phyloP scores from a whole-genome alignment of 805 yeast species.

The Spathaspora passalidarum region DNA sequence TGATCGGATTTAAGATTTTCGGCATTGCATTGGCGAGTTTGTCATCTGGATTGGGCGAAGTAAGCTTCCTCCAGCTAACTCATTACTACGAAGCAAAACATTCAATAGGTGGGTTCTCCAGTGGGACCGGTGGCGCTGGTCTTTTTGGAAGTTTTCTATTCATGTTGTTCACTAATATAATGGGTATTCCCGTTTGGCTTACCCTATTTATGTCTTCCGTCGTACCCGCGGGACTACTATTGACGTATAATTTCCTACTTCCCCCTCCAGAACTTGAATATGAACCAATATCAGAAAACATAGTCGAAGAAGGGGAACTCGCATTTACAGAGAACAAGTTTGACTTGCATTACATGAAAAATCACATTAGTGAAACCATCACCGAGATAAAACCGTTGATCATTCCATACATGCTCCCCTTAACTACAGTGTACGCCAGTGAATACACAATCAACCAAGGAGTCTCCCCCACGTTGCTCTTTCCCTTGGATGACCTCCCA shows the following conservation, averaged over 20 bases:
- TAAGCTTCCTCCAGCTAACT: constrained; percentile 83
- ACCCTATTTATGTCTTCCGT: constrained; percentile 57
- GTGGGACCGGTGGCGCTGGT: constrained; percentile 98
- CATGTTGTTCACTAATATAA: constrained; percentile 67
- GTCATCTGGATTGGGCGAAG: constrained; percentile 88
- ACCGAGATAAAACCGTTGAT: constrained; percentile 41
- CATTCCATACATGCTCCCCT: constrained; percentile 77
- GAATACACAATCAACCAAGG: constrained; percentile 94
- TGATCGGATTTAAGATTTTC: constrained; percentile 42
- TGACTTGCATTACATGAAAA: not conserved
- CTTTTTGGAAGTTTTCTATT: constrained; percentile 74
- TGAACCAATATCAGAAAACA: constrained; percentile 3
- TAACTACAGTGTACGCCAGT: constrained; percentile 76
- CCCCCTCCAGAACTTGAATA: constrained; percentile 16
- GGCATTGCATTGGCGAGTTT: constrained; percentile 80
- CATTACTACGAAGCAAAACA: constrained; percentile 58
- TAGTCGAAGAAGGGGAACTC: not conserved
- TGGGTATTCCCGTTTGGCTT: constrained; percentile 51
- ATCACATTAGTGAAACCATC: constrained; percentile 20
- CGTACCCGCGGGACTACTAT: constrained; percentile 52
- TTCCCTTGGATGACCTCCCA: constrained; percentile 69
- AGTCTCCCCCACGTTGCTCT: constrained; percentile 80
- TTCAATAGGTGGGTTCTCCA: constrained; percentile 83
- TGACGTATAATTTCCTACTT: constrained; percentile 22
- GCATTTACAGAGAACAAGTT: not conserved